These are phyloP conservation scores for Paspalum vaginatum DNA, from an alignment of 176 grass and related monocot genomes.

Conservation along the genomic window DNA sequence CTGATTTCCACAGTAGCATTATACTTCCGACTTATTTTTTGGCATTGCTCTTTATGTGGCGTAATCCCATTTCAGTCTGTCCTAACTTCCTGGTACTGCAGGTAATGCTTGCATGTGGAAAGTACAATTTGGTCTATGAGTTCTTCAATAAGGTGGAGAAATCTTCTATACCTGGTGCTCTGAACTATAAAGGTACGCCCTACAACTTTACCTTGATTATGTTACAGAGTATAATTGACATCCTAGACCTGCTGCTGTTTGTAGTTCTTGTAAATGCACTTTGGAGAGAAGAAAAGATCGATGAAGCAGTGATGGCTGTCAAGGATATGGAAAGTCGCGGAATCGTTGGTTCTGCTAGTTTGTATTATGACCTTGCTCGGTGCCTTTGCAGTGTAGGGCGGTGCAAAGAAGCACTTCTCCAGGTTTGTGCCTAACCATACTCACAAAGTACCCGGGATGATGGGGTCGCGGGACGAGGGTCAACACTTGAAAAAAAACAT, in stretches of 20 bases:
- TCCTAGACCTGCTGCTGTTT: constrained; percentile 30
- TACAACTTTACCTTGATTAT: constrained; percentile 30
- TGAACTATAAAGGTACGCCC: constrained; percentile 88
- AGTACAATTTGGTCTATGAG: constrained; percentile 96
- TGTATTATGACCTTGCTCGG: constrained; percentile 96
- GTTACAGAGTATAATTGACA: constrained; percentile 12
- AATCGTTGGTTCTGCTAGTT: constrained; percentile 87
- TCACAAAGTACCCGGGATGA: too few species aligned
- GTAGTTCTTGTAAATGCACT: constrained; percentile 91
- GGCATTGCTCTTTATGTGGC: constrained; percentile 19
- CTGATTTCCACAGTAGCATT: neutral
- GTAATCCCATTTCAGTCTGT: constrained; percentile 15
- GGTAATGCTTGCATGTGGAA: constrained; percentile 94
- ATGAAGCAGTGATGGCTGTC: constrained; percentile 80
- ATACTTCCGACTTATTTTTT: constrained; percentile 30
- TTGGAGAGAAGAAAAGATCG: constrained; percentile 91
- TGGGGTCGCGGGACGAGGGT: too few species aligned
- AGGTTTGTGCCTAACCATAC: constrained; percentile 53
- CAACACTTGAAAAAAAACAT: too few species aligned
- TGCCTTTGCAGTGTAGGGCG: constrained; percentile 88
- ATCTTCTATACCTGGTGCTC: constrained; percentile 64
- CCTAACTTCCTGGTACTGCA: constrained; percentile 47
- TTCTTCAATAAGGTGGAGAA: constrained; percentile 87
- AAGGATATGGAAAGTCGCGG: constrained; percentile 94
- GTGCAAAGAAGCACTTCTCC: constrained; percentile 91